phyloP scores from a whole-genome alignment of 306 rosid genomes.

The Quillaja saponaria region DNA sequence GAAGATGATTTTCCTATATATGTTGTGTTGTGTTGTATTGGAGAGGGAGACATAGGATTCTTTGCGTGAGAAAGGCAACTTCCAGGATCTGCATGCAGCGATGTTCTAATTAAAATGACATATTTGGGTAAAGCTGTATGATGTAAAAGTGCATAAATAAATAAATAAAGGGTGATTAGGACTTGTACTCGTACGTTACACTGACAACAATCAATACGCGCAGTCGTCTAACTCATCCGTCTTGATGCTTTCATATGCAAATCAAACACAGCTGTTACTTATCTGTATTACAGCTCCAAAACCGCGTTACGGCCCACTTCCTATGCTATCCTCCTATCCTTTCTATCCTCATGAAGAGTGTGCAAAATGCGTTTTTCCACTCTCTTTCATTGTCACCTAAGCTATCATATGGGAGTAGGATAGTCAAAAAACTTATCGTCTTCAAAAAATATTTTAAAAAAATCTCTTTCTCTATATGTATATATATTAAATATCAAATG shows the following conservation, averaged over 20 bases:
- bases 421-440: too few relatives aligned
- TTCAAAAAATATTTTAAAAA: too few relatives aligned
- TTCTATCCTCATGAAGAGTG: constrained; percentile 42
- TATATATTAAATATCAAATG: too few relatives aligned
- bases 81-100: constrained; percentile 49
- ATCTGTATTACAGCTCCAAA: constrained; percentile 69
- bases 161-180: constrained; percentile 11
- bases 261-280: constrained; percentile 65
- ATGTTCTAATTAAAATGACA: not conserved
- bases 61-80: constrained; percentile 44
- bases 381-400: not conserved
- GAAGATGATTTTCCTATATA: constrained; percentile 6
- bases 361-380: constrained; percentile 1
- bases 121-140: constrained; percentile 33
- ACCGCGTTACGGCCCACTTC: constrained; percentile 86
- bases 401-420: too few relatives aligned
- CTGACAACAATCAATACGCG: constrained; percentile 30
- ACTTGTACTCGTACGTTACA: not conserved
- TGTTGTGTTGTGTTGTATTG: too few relatives aligned
- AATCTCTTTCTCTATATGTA: constrained; percentile 24
- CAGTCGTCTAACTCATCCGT: constrained; percentile 18
- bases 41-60: constrained; percentile 50
- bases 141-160: constrained; percentile 16
- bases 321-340: too few relatives aligned
- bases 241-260: too few relatives aligned